Conservation (phyloP, 176 grass and related monocot genomes). For the Microstegium vimineum region DNA sequence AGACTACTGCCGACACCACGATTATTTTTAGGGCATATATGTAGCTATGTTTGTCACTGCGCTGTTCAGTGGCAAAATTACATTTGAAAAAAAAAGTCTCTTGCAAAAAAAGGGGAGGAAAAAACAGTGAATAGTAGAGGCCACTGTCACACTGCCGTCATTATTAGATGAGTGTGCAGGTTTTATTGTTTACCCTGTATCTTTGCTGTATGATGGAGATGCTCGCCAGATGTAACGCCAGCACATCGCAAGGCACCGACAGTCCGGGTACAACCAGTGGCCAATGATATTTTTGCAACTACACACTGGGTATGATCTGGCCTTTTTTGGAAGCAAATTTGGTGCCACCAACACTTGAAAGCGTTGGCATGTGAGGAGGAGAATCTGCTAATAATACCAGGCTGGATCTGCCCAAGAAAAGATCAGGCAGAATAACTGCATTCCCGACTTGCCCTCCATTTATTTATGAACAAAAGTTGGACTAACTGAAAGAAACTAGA, state of each 20-base stretch:
- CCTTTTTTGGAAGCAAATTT: slow-evolving; percentile 22
- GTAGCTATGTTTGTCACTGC: slow-evolving; percentile 4
- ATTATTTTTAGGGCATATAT: slow-evolving; percentile 13
- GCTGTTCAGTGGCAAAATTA: not conserved
- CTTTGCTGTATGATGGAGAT: slow-evolving; percentile 21
- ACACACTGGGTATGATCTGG: slow-evolving; percentile 31
- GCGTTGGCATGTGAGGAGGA: slow-evolving; percentile 16
- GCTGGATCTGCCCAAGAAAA: slow-evolving; percentile 4
- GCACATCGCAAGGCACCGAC: slow-evolving; percentile 31
- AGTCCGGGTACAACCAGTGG: slow-evolving; percentile 2
- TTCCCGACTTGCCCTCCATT: too few species aligned
- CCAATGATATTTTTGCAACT: not conserved
- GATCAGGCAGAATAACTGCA: not conserved
- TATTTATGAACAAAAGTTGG: too few species aligned
- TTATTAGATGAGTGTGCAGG: slow-evolving; percentile 2
- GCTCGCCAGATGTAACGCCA: slow-evolving; percentile 8
- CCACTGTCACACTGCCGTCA: not conserved
- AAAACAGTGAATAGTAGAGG: not conserved
- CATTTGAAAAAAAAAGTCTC: not conserved
- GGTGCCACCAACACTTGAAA: not conserved
- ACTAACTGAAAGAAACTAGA: not conserved
- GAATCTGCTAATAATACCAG: slow-evolving; percentile 31
- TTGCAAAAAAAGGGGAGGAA: not conserved
- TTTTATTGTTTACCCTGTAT: not conserved
- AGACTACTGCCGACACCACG: not conserved